Conservation (phyloP, 2,329 filamentous ascomycete genomes). For the Penicillium brevicompactum region DNA sequence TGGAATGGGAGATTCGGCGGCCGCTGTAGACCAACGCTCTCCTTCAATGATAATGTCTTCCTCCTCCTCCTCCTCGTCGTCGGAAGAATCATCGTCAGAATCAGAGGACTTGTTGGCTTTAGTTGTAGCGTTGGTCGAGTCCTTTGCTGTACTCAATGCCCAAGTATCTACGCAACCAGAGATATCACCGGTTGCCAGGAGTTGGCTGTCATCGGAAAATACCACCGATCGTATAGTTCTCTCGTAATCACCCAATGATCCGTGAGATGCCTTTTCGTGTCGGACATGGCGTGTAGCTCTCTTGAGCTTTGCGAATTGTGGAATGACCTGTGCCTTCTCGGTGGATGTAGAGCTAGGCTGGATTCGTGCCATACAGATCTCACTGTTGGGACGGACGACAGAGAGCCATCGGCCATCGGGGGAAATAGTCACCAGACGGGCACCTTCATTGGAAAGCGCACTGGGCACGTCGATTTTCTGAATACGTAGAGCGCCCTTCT, state of each 20-base stretch:
- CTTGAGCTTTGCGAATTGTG: conserved; percentile 47
- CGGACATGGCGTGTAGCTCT: conserved; percentile 37
- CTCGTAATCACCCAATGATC: conserved; percentile 74
- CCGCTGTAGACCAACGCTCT: conserved; percentile 75
- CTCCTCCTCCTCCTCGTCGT: conserved; percentile 51
- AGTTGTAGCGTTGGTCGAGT: conserved; percentile 39
- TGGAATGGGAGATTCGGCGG: conserved; percentile 68
- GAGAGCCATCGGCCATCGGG: conserved; percentile 50
- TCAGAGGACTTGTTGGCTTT: conserved; percentile 49
- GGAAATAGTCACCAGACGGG: conserved; percentile 62
- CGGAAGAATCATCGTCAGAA: conserved; percentile 50
- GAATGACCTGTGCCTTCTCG: conserved; percentile 46
- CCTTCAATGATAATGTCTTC: conserved; percentile 55
- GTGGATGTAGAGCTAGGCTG: conserved; percentile 41
- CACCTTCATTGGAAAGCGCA: conserved; percentile 62
- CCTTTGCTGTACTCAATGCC: conserved; percentile 60
- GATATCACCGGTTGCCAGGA: conserved; percentile 78
- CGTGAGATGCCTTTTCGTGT: conserved; percentile 57
- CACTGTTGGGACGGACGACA: conserved; percentile 62
- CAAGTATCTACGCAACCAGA: conserved; percentile 87
- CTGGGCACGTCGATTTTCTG: conserved; percentile 68
- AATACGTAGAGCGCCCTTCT: conserved; percentile 66
- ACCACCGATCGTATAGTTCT: conserved; percentile 71
- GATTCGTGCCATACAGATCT: conserved; percentile 57
- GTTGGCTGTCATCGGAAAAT: conserved; percentile 78